These are phyloP conservation scores for Ceratocystis alfenasii DNA, from an alignment of 2,329 filamentous ascomycete species.

Conservation along the genomic window DNA sequence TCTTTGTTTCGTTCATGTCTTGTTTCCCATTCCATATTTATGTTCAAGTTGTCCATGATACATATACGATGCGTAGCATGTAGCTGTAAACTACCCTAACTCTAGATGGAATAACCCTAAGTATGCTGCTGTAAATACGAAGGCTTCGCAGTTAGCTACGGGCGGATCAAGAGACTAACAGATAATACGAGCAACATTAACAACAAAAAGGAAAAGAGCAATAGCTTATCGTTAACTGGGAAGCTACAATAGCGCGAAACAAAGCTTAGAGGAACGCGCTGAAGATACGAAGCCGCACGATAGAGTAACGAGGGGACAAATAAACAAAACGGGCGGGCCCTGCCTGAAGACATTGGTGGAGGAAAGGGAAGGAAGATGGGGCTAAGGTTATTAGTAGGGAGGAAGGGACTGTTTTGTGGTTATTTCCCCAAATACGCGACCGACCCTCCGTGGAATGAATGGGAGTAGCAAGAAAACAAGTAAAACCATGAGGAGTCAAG, in stretches of 20 bases:
- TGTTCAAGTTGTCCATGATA: not conserved
- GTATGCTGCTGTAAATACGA: not conserved
- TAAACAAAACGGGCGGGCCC: not conserved
- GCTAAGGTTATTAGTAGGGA: not conserved
- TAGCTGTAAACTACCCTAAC: too few species aligned
- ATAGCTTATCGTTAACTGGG: too few species aligned
- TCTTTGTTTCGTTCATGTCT: not conserved
- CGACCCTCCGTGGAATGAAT: not conserved
- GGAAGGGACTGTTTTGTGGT: not conserved
- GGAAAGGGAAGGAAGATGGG: not conserved
- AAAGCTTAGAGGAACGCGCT: too few species aligned
- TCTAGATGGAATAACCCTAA: not conserved
- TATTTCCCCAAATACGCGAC: not conserved
- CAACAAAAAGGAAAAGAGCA: not conserved
- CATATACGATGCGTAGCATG: too few species aligned
- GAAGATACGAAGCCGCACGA: too few species aligned
- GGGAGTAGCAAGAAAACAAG: not conserved
- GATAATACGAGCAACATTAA: too few species aligned
- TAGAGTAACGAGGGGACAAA: not conserved
- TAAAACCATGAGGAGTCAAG: not conserved
- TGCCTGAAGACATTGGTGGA: not conserved
- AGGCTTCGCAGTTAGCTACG: not conserved
- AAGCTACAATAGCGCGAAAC: too few species aligned
- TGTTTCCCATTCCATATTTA: not conserved
- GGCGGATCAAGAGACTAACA: too few species aligned